phyloP scores from a whole-genome alignment of 2,329 filamentous ascomycete genomes.

The Xylariaceae sp. region DNA sequence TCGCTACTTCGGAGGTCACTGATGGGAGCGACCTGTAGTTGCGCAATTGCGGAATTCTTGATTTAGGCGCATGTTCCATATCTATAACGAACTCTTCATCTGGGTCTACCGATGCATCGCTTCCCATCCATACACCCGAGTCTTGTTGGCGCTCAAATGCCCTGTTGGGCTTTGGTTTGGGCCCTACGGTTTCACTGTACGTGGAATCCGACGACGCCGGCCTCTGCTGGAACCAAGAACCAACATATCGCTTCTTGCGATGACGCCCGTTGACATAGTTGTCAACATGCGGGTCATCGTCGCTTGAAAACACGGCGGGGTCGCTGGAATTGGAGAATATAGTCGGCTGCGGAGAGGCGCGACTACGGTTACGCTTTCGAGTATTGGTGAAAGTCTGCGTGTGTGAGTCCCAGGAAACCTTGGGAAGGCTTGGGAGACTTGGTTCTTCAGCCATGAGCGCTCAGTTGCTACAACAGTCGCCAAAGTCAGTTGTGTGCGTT shows the following conservation, averaged over 20 bases:
- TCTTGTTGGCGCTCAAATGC: constrained; percentile 56
- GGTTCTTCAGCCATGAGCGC: constrained; percentile 35
- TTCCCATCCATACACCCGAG: constrained; percentile 65
- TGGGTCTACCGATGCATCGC: constrained; percentile 46
- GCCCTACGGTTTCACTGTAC: constrained; percentile 37
- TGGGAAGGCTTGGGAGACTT: constrained; percentile 33
- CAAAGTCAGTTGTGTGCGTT: background rate
- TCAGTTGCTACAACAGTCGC: background rate
- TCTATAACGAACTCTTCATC: constrained; percentile 41
- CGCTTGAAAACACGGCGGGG: constrained; percentile 65
- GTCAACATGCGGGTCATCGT: constrained; percentile 62
- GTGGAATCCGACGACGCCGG: constrained; percentile 47
- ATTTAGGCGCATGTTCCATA: constrained; percentile 30
- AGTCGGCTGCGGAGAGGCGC: constrained; percentile 24
- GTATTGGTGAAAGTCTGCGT: constrained; percentile 31
- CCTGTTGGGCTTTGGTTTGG: constrained; percentile 42
- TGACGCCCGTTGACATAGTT: constrained; percentile 55
- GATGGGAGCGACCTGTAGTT: constrained; percentile 24
- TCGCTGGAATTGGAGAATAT: constrained; percentile 60
- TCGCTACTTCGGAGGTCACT: constrained; percentile 39
- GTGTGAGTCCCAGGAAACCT: constrained; percentile 31
- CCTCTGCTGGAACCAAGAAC: constrained; percentile 63
- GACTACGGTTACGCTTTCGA: constrained; percentile 38
- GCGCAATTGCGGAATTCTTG: constrained; percentile 38
- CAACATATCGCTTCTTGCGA: constrained; percentile 58